Conservation (phyloP, 352 stramenopile genomes). For the Peronospora tabacina region DNA sequence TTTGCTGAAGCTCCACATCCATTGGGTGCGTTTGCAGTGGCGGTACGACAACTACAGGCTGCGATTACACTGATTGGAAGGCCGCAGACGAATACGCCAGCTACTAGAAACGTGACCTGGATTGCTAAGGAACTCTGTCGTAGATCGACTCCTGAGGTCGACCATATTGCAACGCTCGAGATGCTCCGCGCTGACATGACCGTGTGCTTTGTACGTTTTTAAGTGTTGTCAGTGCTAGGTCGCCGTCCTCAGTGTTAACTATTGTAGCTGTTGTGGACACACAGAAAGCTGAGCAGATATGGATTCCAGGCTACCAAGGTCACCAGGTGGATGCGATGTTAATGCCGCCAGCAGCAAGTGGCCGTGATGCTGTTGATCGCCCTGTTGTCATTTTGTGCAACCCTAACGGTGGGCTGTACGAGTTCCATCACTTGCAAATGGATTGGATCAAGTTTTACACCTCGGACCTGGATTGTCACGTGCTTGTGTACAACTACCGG, state of each 20-base stretch:
- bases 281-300: constrained; percentile 75
- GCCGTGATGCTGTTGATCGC: constrained; percentile 25
- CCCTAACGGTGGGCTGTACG: constrained; percentile 78
- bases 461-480: constrained; percentile 53
- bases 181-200: constrained; percentile 77
- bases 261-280: background rate
- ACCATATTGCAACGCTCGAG: constrained; percentile 65
- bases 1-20: constrained; percentile 8
- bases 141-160: constrained; percentile 30
- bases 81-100: constrained; percentile 29
- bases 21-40: constrained; percentile 25
- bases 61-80: constrained; percentile 34
- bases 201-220: constrained; percentile 58
- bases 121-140: constrained; percentile 47
- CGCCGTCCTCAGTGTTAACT: constrained; percentile 1
- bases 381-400: constrained; percentile 75
- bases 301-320: constrained; percentile 50
- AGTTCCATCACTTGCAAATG: constrained; percentile 86
- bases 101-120: constrained; percentile 40
- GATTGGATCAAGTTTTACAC: constrained; percentile 88
- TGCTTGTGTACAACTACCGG: constrained; percentile 85
- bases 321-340: constrained; percentile 80
- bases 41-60: constrained; percentile 28
- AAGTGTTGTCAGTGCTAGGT: background rate
- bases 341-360: constrained; percentile 40